phyloP scores from a whole-genome alignment of 2,329 filamentous ascomycete species.

The Fusarium floridanum region DNA sequence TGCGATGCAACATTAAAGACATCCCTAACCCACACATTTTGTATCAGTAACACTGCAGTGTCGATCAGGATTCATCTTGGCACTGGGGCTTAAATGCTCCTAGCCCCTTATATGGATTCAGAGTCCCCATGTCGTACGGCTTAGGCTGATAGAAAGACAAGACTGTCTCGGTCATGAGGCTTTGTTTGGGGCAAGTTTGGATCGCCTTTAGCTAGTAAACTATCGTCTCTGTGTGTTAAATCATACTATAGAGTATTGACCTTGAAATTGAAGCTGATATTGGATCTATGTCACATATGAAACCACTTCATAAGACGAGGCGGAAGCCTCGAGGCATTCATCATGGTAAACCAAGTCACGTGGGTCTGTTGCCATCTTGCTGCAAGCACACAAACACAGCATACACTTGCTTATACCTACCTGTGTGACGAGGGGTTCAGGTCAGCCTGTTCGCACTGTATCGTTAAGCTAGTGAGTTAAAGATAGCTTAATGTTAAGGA shows the following conservation, averaged over 20 bases:
- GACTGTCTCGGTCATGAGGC: not conserved
- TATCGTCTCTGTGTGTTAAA: not conserved
- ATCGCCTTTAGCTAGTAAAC: not conserved
- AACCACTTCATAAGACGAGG: not conserved
- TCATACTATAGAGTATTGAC: not conserved
- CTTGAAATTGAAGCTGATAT: not conserved
- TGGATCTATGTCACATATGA: not conserved
- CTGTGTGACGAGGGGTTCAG: too few species aligned
- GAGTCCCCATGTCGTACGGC: not conserved
- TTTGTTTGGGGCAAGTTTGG: not conserved
- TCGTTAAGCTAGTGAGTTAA: too few species aligned
- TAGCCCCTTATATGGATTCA: not conserved
- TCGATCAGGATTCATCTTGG: not conserved
- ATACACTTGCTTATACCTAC: not conserved
- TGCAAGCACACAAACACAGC: constrained; percentile 2
- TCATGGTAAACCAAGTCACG: not conserved
- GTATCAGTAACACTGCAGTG: not conserved
- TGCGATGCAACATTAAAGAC: constrained; percentile 9
- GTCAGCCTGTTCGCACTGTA: too few species aligned
- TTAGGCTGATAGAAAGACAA: not conserved
- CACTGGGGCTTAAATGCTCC: not conserved
- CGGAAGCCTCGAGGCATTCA: not conserved
- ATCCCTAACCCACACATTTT: not conserved
- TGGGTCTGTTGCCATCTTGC: not conserved
- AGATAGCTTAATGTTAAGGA: too few species aligned